A percentile compares a stretch with the other conserved stretches of the same genome.
These are phyloP conservation scores for Eucalyptus curtisii DNA, from an alignment of 345 rosid species.

Conservation along the genomic window DNA sequence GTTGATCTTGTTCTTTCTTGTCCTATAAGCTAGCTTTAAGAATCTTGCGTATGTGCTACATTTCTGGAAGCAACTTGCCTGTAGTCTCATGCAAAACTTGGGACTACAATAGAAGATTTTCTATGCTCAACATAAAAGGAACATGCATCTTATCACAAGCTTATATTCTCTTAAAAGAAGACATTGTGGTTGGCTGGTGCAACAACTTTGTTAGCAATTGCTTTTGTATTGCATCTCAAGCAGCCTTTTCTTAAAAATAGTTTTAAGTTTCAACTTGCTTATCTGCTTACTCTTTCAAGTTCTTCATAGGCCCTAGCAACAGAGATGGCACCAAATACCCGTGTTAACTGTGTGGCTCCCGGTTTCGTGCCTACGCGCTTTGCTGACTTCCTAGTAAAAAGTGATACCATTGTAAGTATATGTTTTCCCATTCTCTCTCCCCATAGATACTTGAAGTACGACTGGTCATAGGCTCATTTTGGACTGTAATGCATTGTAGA, in stretches of 20 bases:
- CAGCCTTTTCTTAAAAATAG: neutral
- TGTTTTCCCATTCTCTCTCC: neutral
- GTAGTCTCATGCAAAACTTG: neutral
- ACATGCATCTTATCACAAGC: neutral
- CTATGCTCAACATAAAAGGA: neutral
- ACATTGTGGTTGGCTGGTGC: neutral
- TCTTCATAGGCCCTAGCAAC: constrained; percentile 65
- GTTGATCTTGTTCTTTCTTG: neutral
- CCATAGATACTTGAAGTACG: neutral
- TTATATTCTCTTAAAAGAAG: neutral
- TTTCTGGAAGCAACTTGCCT: neutral
- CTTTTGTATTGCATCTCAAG: neutral
- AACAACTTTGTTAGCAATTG: neutral
- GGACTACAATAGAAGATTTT: neutral
- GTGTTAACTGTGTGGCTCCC: constrained; percentile 81
- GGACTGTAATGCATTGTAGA: constrained; percentile 15
- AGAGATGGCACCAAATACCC: constrained; percentile 74
- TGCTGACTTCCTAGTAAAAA: constrained; percentile 41
- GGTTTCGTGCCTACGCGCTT: constrained; percentile 89
- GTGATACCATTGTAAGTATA: constrained; percentile 33
- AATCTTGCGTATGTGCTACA: neutral
- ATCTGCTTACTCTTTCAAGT: neutral
- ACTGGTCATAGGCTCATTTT: neutral
- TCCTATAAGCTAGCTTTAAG: neutral
- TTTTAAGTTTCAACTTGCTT: neutral